Conservation (phyloP, 768 basidiomycete species). For the Phallus indusiatus region DNA sequence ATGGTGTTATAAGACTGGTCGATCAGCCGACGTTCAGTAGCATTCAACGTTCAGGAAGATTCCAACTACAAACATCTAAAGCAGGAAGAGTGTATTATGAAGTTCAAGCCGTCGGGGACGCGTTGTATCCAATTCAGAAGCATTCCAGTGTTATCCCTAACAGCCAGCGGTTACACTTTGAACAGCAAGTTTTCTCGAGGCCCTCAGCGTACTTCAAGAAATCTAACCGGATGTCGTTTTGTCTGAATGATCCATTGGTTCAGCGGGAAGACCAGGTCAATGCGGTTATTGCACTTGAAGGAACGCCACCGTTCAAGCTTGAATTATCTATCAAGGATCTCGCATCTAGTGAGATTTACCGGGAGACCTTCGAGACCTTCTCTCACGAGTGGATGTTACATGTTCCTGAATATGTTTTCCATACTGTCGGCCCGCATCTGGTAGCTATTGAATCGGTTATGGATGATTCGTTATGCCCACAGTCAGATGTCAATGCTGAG, state of each 20-base stretch:
- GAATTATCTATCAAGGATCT: constrained; percentile 68
- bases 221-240: constrained; percentile 58
- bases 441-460: constrained; percentile 67
- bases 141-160: constrained; percentile 47
- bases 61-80: constrained; percentile 70
- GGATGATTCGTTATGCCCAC: constrained; percentile 78
- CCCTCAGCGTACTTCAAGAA: constrained; percentile 76
- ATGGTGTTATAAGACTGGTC: constrained; percentile 58
- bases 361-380: constrained; percentile 40
- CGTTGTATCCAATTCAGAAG: constrained; percentile 69
- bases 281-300: constrained; percentile 61
- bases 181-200: constrained; percentile 75
- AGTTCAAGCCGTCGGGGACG: constrained; percentile 81
- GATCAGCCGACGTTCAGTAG: constrained; percentile 79
- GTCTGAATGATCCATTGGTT: constrained; percentile 58
- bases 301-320: constrained; percentile 79
- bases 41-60: constrained; percentile 68
- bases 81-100: constrained; percentile 84
- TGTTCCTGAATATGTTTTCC: constrained; percentile 61
- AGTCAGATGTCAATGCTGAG: constrained; percentile 54
- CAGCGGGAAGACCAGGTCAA: constrained; percentile 41
- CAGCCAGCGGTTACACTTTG: constrained; percentile 61
- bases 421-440: constrained; percentile 72
- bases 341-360: constrained; percentile 56
- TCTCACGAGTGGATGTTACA: constrained; percentile 60